Conservation (phyloP, 2,329 filamentous ascomycete species). For the Capronia americana region DNA sequence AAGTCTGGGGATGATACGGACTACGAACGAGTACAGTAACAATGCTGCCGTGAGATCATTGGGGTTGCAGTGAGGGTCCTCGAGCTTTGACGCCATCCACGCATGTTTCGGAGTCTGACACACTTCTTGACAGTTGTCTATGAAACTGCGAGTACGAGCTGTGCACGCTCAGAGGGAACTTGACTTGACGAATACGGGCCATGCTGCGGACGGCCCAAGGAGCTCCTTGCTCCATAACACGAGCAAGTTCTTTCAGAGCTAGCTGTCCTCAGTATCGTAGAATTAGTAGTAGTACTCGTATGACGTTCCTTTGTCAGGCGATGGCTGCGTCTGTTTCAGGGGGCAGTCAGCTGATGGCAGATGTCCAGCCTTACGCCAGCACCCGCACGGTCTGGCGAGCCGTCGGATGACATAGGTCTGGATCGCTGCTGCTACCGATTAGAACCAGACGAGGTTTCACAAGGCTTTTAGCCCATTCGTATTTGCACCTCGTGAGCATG, state of each 20-base stretch:
- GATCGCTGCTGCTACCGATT: not conserved
- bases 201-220: not conserved
- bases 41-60: not conserved
- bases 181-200: not conserved
- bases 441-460: not conserved
- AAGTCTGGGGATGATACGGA: not conserved
- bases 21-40: not conserved
- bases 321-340: not conserved
- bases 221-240: not conserved
- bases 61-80: not conserved
- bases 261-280: not conserved
- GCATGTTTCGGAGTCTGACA: not conserved
- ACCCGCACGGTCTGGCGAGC: not conserved
- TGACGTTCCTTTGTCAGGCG: not conserved
- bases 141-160: not conserved
- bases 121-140: not conserved
- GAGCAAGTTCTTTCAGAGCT: not conserved
- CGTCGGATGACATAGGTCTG: not conserved
- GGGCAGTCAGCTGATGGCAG: not conserved
- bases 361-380: not conserved
- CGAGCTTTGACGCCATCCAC: not conserved
- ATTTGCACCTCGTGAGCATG: not conserved
- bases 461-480: not conserved
- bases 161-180: not conserved
- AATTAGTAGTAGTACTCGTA: not conserved